Evolutionary conservation across 345 rosid genomes (phyloP), one percentile per base, ranked within the genome.

Genomic region (Aquilaria malaccensis): DNA sequence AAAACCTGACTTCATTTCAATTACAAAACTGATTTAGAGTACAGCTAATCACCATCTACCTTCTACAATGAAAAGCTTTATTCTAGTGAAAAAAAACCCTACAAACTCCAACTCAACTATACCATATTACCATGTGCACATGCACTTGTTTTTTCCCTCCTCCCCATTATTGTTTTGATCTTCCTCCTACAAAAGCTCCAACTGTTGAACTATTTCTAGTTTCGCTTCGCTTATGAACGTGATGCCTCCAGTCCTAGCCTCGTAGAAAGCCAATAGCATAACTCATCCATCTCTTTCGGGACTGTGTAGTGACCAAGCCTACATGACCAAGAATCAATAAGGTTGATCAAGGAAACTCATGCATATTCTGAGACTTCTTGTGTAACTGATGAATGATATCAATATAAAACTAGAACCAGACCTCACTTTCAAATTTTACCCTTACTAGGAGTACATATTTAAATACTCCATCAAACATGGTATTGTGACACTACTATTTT

Each of bases 281-380:
- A 77, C 67, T 85, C 95, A 2, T 79, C 78, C 95, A 87, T 92
- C 69, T 92, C 96, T 63, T 74, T 81, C 2, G 95, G 96, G n/a
- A 83, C 82, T 6, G 98, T 89, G 69, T 89, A 92, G 69, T 89
- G 95, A 65, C 93, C 98, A 57, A 89, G 83, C 74, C 98, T 92
- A 83, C 71, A 75, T 2, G 56, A n/a, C 52, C 50, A 76, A 59
- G 37, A 53, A 10, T 14, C n/a, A 32, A 49, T 43, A 50, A 22
- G 30, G 50, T 61, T 55, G 29, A 14, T 30, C 29, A 37, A 37
- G 5, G 43, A 37, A 37, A 0, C 43, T 37, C 7, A 37, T 37
- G 43, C 1, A 37, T 2, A 37, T 2, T 37, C 43, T 37, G 43
- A 37, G 43, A 37, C 43, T 37, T 37, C 43, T 37, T 9, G 7